Base-by-base conservation (phyloP, 805 yeast species). In the Danielia reshetovae region DNA sequence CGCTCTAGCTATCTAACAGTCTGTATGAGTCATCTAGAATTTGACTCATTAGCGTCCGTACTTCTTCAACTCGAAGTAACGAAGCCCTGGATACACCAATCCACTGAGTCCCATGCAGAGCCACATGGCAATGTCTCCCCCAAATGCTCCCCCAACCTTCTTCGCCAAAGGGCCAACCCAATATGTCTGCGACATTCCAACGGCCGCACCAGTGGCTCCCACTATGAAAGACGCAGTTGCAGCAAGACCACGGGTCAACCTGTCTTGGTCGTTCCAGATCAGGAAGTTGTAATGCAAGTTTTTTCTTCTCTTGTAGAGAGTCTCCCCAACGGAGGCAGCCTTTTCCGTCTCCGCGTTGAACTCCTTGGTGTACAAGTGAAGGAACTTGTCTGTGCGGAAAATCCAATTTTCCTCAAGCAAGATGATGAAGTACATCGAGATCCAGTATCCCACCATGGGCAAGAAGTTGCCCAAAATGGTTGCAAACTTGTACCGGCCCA, bases 371-470 rank as follows among this genome's bases (percentile, higher is more conserved):
- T 49, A 63, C 35, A 63, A 49, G 42, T 63, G 57, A 13, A 42
- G 40, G 40, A 61, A 59, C 27, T 61, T 48, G 30, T 57, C 45
- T 29, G 77, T 69, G 52, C 96, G 71, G 63, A 86, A 86, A 12
- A 85, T 68, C 4, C 70, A 37, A 51, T 85, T 85, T 55, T 86
- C 96, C 45, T 83, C 85, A 3, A 85, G 39, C 22, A 85, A 59
- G 29, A 86, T 55, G n/a, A 75, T 72, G 48, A 81, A 75, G 56
- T 86, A 87, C 62, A 86, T 84, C 38, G 89, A 76, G 36, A 85
- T 75, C 96, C 96, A 86, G 60, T 86, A 86, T 2, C 95, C 95
- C 39, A 86, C 74, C 95, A 86, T 86, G 7, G 96, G 95, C 49
- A 86, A 64, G 59, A 86, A 86, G 51, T 86, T 86, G 8, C 86